Percentiles rank a stretch among this genome's conserved stretches.
phyloP scores from a whole-genome alignment of 2,329 filamentous ascomycete species.

The Cephalotrichum gorgonifer region DNA sequence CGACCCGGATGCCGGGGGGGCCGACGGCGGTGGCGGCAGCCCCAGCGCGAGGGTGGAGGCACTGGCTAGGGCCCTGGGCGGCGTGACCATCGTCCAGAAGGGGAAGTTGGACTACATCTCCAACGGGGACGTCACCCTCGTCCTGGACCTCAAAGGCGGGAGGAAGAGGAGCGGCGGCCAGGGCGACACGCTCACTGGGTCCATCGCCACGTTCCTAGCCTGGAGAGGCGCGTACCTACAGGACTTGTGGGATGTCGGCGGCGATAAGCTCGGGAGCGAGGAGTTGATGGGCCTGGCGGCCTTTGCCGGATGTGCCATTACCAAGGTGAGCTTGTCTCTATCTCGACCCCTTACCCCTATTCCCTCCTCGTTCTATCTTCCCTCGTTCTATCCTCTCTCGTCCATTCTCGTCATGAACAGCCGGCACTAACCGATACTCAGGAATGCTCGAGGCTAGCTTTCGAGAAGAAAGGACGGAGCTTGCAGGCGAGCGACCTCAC shows the following conservation, averaged over 20 bases:
- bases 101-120: constrained; percentile 73
- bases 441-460: constrained; percentile 81
- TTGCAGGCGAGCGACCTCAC: constrained; percentile 91
- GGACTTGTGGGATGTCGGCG: constrained; percentile 57
- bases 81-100: constrained; percentile 88
- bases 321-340: constrained; percentile 47
- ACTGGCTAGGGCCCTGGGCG: constrained; percentile 66
- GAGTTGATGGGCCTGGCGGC: constrained; percentile 68
- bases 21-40: constrained; percentile 13
- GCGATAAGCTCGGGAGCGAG: constrained; percentile 33
- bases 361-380: not conserved
- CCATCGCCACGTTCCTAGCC: constrained; percentile 75
- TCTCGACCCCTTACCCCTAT: not conserved
- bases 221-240: constrained; percentile 86
- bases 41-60: constrained; percentile 44
- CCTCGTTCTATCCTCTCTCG: not conserved
- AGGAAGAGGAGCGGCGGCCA: constrained; percentile 88
- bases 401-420: not conserved
- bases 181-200: constrained; percentile 88
- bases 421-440: constrained; percentile 14
- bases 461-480: constrained; percentile 73
- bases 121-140: constrained; percentile 64
- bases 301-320: constrained; percentile 79
- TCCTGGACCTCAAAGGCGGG: constrained; percentile 70
- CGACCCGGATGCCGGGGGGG: constrained; percentile 29